Evolutionary conservation across 2,329 filamentous ascomycete genomes (phyloP).

Genomic region (Akanthomyces muscarius): DNA sequence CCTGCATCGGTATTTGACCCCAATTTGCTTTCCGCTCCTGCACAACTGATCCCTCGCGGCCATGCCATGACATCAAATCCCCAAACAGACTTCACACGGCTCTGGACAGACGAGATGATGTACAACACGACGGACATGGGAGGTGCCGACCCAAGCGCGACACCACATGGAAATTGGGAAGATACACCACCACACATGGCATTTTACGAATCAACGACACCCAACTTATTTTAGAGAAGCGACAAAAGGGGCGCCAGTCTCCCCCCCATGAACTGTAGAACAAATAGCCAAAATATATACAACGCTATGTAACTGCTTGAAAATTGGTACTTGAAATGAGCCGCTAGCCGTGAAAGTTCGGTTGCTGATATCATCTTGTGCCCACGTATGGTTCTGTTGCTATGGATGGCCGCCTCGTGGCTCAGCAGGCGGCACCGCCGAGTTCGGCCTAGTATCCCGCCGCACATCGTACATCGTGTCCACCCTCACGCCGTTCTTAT

Average conservation of each 20-base stretch:
- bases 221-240: slow-evolving; percentile 1
- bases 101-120: slow-evolving; percentile 7
- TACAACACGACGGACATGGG: neutral
- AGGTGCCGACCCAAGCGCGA: neutral
- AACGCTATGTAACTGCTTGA: neutral
- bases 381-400: neutral
- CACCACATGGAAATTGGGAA: neutral
- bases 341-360: neutral
- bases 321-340: neutral
- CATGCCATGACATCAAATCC: neutral
- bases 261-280: neutral
- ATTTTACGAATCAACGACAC: neutral
- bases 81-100: neutral
- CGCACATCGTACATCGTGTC: slow-evolving; percentile 21
- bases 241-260: neutral
- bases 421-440: slow-evolving; percentile 8
- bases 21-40: neutral
- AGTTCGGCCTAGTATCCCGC: slow-evolving; percentile 18
- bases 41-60: neutral
- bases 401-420: neutral
- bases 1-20: neutral
- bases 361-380: neutral
- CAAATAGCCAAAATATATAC: neutral
- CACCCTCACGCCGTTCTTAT: slow-evolving; percentile 18
- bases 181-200: neutral